Percentiles rank a stretch among this genome's conserved stretches.
These are phyloP conservation scores for Boletus sensibilis DNA, from an alignment of 768 basidiomycete species.

Conservation along the genomic window DNA sequence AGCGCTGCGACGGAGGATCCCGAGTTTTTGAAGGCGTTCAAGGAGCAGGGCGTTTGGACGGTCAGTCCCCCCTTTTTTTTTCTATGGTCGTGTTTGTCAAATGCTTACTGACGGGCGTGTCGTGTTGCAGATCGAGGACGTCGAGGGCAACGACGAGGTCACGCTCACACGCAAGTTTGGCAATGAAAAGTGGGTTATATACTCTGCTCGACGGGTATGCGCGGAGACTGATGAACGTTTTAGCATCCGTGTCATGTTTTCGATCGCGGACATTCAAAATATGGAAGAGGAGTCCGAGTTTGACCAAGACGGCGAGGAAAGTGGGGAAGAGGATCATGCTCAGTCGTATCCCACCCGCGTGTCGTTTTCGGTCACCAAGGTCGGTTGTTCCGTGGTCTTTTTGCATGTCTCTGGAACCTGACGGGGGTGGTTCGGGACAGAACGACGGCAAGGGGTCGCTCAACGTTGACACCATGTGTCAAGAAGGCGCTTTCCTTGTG, in stretches of 20 bases:
- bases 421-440: constrained; percentile 32
- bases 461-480: constrained; percentile 73
- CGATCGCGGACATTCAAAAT: constrained; percentile 80
- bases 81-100: too few species aligned
- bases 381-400: constrained; percentile 20
- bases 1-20: constrained; percentile 48
- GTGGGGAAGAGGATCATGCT: constrained; percentile 29
- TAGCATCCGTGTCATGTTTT: constrained; percentile 89
- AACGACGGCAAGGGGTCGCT: constrained; percentile 59
- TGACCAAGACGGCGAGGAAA: constrained; percentile 40
- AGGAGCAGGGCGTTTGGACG: constrained; percentile 72
- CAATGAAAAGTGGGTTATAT: constrained; percentile 74
- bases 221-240: neutral
- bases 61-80: constrained; percentile 35
- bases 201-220: too few species aligned
- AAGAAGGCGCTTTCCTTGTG: constrained; percentile 78
- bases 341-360: constrained; percentile 71
- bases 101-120: neutral
- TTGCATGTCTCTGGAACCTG: neutral
- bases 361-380: constrained; percentile 86
- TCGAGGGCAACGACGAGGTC: constrained; percentile 76
- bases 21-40: constrained; percentile 78
- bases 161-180: constrained; percentile 80
- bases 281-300: constrained; percentile 40
- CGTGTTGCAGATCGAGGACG: constrained; percentile 61